A percentile compares a stretch with the other conserved stretches of the same genome.
These are phyloP conservation scores for Pestalotiopsis sp. DNA, from an alignment of 2,329 filamentous ascomycete species.

Conservation along the genomic window DNA sequence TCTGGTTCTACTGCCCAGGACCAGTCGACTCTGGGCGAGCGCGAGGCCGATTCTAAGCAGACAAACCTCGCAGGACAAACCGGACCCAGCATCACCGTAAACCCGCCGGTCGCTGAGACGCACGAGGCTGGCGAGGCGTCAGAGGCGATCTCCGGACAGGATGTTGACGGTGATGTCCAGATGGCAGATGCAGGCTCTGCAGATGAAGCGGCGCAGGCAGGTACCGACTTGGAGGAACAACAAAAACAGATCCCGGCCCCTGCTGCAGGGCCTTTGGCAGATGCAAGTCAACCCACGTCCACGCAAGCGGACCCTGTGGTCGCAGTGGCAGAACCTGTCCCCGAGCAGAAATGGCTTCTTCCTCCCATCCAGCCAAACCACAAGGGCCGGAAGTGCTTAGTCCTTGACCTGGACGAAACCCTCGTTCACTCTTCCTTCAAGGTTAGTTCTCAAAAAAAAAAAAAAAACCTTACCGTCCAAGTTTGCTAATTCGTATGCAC, in stretches of 20 bases:
- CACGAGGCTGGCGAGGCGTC: conserved; percentile 38
- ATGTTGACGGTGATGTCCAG: conserved; percentile 64
- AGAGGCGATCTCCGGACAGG: conserved; percentile 40
- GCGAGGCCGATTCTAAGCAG: conserved; percentile 50
- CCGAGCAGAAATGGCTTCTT: conserved; percentile 71
- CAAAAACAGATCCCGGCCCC: conserved; percentile 47
- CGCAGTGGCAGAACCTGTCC: conserved; percentile 37
- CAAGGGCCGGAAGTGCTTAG: conserved; percentile 88
- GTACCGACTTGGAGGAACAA: conserved; percentile 40
- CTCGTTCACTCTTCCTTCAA: conserved; percentile 99
- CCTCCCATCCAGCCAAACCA: conserved; percentile 81
- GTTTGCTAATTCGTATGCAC: conserved; percentile 12
- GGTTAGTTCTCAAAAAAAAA: conserved; percentile 58
- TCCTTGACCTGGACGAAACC: conserved; percentile 94
- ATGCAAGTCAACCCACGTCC: conserved; percentile 32
- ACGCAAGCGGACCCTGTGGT: conserved; percentile 48
- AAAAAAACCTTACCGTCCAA: not conserved
- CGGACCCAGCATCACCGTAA: conserved; percentile 44
- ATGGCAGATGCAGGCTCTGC: conserved; percentile 65
- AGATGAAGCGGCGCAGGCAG: conserved; percentile 43
- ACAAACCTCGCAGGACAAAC: conserved; percentile 37
- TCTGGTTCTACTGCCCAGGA: conserved; percentile 51
- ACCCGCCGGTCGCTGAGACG: conserved; percentile 36
- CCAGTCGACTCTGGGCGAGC: conserved; percentile 43
- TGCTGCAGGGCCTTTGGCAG: conserved; percentile 46